Percentiles rank a stretch among this genome's conserved stretches.
Evolutionary conservation across 495 filamentous ascomycete species (phyloP).

Genomic region (Astrothelium macrocarpum): DNA sequence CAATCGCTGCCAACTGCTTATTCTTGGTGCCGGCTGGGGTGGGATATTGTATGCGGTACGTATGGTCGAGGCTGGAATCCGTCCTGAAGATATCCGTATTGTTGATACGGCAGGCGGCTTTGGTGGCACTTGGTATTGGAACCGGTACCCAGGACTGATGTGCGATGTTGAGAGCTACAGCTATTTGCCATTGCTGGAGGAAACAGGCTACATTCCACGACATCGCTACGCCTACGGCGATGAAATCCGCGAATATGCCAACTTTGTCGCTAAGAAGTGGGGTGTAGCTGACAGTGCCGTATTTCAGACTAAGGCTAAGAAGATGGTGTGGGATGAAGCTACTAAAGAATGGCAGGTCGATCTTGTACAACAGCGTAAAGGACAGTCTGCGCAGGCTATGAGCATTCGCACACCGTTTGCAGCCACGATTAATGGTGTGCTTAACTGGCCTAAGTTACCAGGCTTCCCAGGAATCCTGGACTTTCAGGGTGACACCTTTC

Average conservation of each 20-base stretch:
- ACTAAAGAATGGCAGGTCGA: conserved; percentile 36
- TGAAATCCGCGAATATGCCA: conserved; percentile 40
- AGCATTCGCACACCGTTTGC: conserved; percentile 33
- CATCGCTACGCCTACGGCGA: conserved; percentile 36
- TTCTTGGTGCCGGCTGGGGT: conserved; percentile 45
- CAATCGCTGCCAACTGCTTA: background rate
- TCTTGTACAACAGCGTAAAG: conserved; percentile 28
- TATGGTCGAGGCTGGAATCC: conserved; percentile 40
- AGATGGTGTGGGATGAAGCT: conserved; percentile 37
- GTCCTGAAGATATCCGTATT: conserved; percentile 38
- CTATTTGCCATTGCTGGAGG: conserved; percentile 51
- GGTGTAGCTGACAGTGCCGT: conserved; percentile 38
- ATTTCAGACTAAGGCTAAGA: conserved; percentile 36
- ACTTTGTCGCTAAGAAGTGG: conserved; percentile 34
- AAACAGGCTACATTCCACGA: conserved; percentile 47
- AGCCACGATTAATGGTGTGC: conserved; percentile 31
- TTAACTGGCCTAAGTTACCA: conserved; percentile 40
- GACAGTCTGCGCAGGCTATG: conserved; percentile 16
- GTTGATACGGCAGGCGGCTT: conserved; percentile 42
- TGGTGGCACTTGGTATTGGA: conserved; percentile 50
- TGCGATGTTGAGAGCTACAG: conserved; percentile 45
- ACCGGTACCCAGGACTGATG: conserved; percentile 42
- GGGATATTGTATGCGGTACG: conserved; percentile 42
- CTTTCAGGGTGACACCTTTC: conserved; percentile 42
- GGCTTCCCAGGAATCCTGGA: conserved; percentile 34